phyloP scores from a whole-genome alignment of 805 yeast genomes.

The Grigorovia humatica region DNA sequence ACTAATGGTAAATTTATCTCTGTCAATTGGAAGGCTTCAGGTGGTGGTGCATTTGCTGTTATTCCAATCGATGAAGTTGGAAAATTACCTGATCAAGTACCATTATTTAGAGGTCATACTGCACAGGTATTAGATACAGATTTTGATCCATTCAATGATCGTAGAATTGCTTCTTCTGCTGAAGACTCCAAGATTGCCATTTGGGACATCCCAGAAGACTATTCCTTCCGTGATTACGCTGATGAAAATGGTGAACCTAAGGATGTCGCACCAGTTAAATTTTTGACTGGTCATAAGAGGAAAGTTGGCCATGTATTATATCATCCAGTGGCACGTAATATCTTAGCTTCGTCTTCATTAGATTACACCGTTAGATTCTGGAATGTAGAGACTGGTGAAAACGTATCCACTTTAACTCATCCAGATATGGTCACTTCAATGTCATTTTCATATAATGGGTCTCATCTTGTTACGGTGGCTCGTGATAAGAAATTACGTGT shows the following conservation, averaged over 20 bases:
- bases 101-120: slow-evolving; percentile 90
- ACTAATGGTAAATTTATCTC: slow-evolving; percentile 79
- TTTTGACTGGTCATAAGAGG: slow-evolving; percentile 76
- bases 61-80: slow-evolving; percentile 82
- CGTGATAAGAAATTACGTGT: slow-evolving; percentile 85
- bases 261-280: slow-evolving; percentile 63
- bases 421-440: slow-evolving; percentile 89
- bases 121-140: slow-evolving; percentile 94
- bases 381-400: slow-evolving; percentile 72
- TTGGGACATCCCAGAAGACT: slow-evolving; percentile 83
- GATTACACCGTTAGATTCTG: slow-evolving; percentile 89
- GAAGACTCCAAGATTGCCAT: slow-evolving; percentile 73
- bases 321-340: slow-evolving; percentile 81
- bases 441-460: slow-evolving; percentile 83
- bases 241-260: slow-evolving; percentile 46
- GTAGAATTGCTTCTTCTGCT: slow-evolving; percentile 65
- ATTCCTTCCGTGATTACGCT: slow-evolving; percentile 52
- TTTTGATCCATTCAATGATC: slow-evolving; percentile 82
- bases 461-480: slow-evolving; percentile 74
- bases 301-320: slow-evolving; percentile 88
- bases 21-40: slow-evolving; percentile 88
- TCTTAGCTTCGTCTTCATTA: slow-evolving; percentile 81
- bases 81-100: slow-evolving; percentile 85
- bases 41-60: slow-evolving; percentile 96
- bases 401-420: slow-evolving; percentile 65